Percentiles rank a stretch among this genome's conserved stretches.
phyloP scores from a whole-genome alignment of 371 early-diverging fungal species.

The Rhizomucor pusillus region DNA sequence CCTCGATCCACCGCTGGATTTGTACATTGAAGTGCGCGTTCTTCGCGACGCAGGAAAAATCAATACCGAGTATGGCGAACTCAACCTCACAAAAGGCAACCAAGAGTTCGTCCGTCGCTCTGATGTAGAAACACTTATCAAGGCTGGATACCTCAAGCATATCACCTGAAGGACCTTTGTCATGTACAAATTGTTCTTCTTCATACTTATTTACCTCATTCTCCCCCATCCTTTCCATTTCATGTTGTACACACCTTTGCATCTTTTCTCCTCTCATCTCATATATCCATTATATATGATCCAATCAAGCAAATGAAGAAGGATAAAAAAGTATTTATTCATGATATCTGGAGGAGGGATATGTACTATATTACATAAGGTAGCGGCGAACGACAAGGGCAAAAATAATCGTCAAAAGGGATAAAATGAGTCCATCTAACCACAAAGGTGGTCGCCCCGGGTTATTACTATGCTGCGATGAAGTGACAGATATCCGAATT shows the following conservation, averaged over 20 bases:
- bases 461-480: neutral
- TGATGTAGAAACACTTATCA: slow-evolving; percentile 88
- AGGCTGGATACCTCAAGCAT: slow-evolving; percentile 77
- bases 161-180: slow-evolving; percentile 9
- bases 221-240: neutral
- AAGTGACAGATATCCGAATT: neutral
- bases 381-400: slow-evolving; percentile 8
- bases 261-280: slow-evolving; percentile 1
- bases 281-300: neutral
- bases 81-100: slow-evolving; percentile 69
- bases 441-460: slow-evolving; percentile 27
- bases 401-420: slow-evolving; percentile 25
- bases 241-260: neutral
- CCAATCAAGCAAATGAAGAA: neutral
- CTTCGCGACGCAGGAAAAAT: slow-evolving; percentile 86
- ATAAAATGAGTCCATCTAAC: slow-evolving; percentile 48
- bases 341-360: too few species aligned
- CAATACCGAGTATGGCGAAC: slow-evolving; percentile 76
- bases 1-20: slow-evolving; percentile 81
- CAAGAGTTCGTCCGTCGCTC: slow-evolving; percentile 83
- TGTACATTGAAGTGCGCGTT: slow-evolving; percentile 87
- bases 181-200: neutral
- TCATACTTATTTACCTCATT: neutral
- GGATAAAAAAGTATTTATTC: too few species aligned
- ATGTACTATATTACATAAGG: slow-evolving; percentile 1